Conservation (phyloP, 495 filamentous ascomycete species). For the Corynascus novoguineensis region DNA sequence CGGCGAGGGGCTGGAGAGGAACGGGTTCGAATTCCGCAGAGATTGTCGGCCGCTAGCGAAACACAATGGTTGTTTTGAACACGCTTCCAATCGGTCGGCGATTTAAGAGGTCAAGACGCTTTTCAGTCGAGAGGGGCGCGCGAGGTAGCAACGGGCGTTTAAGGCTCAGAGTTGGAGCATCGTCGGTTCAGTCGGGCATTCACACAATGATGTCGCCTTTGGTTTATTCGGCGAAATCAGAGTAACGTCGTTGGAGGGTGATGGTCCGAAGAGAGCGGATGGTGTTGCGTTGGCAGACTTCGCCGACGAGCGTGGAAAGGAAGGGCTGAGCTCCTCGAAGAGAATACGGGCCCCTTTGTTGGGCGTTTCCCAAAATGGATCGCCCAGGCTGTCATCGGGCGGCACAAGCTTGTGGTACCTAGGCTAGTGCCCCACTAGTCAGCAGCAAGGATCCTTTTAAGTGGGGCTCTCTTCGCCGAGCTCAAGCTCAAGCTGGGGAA, state of each 20-base stretch:
- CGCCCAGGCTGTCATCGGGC: not conserved
- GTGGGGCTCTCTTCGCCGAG: not conserved
- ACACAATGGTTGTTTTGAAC: too few relatives aligned
- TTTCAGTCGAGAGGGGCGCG: too few relatives aligned
- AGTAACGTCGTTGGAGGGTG: not conserved
- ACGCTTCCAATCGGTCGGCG: not conserved
- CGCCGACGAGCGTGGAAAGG: too few relatives aligned
- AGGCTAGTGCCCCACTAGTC: conserved; percentile 5
- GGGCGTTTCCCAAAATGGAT: not conserved
- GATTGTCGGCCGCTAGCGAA: too few relatives aligned
- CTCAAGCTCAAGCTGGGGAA: too few relatives aligned
- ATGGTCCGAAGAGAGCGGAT: conserved; percentile 1
- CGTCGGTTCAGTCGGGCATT: conserved; percentile 7
- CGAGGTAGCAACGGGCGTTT: too few relatives aligned
- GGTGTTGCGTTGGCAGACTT: too few relatives aligned
- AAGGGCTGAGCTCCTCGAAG: not conserved
- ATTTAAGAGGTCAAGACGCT: too few relatives aligned
- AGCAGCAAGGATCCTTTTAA: not conserved
- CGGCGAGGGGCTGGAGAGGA: not conserved
- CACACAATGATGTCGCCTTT: not conserved
- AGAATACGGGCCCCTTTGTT: not conserved
- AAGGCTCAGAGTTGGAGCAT: too few relatives aligned
- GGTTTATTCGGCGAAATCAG: too few relatives aligned
- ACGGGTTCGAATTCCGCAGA: not conserved
- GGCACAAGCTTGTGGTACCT: too few relatives aligned